Percentiles rank a stretch among this genome's conserved stretches.
Evolutionary conservation across 441 rosid species (phyloP).

Genomic region (Aleurites moluccanus): DNA sequence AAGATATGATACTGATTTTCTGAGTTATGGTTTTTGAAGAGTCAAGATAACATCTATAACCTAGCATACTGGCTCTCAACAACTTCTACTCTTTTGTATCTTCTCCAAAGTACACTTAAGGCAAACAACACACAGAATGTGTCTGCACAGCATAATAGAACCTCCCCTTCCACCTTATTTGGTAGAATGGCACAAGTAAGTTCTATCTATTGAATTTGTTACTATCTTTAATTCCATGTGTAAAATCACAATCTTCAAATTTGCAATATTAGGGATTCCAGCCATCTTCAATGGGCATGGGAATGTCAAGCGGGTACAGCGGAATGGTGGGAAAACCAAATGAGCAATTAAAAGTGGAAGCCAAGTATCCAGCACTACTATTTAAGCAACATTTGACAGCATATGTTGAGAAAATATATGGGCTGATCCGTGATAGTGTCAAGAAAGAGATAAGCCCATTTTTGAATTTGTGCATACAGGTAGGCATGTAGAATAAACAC

Average conservation of each 20-base stretch:
- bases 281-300: conserved; percentile 46
- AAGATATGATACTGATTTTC: conserved; percentile 13
- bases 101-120: conserved; percentile 62
- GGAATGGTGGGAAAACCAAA: conserved; percentile 50
- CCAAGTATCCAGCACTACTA: conserved; percentile 75
- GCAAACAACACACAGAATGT: conserved; percentile 43
- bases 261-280: conserved; percentile 44
- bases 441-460: conserved; percentile 70
- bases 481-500: conserved; percentile 20
- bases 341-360: conserved; percentile 56
- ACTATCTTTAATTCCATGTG: not conserved
- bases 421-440: conserved; percentile 59
- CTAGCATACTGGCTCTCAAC: conserved; percentile 74
- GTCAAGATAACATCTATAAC: conserved; percentile 48
- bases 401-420: conserved; percentile 68
- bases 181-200: conserved; percentile 59
- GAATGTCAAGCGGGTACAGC: conserved; percentile 51
- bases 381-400: conserved; percentile 83
- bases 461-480: conserved; percentile 68
- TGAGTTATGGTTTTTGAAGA: conserved; percentile 27
- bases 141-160: conserved; percentile 44
- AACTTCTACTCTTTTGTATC: conserved; percentile 60
- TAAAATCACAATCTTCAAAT: conserved; percentile 11
- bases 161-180: conserved; percentile 48
- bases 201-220: conserved; percentile 22